Evolutionary conservation across 768 basidiomycete species (phyloP).

Genomic region (Lepiota brunneoincarnata): DNA sequence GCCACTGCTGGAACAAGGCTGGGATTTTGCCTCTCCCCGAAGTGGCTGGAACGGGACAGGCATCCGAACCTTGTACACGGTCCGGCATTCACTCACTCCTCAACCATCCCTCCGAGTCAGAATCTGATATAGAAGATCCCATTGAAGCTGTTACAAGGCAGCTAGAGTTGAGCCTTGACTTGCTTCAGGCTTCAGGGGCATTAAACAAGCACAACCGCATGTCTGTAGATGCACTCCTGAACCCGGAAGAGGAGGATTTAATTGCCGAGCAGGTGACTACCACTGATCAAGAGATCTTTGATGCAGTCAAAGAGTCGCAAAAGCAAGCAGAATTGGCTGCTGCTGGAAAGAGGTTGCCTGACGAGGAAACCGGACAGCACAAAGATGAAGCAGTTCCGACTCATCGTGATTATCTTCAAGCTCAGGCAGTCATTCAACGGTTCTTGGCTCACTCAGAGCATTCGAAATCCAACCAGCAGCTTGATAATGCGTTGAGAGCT

Average conservation of each 20-base stretch:
- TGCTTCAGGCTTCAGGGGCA: constrained; percentile 15
- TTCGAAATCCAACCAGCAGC: background rate
- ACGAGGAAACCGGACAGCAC: no score
- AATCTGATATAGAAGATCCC: constrained; percentile 16
- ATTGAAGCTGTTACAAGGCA: constrained; percentile 14
- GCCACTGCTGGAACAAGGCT: constrained; percentile 29
- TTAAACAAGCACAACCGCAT: constrained; percentile 21
- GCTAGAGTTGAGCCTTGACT: constrained; percentile 10
- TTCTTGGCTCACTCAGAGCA: background rate
- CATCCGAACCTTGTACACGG: background rate
- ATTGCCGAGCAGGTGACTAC: no score
- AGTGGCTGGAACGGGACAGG: no score
- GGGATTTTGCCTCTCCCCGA: constrained; percentile 19
- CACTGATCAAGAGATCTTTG: background rate
- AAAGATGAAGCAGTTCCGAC: background rate
- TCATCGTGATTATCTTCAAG: background rate
- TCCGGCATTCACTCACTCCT: background rate
- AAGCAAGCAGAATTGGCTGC: background rate
- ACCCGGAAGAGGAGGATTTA: background rate
- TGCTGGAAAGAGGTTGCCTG: background rate
- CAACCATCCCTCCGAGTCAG: constrained; percentile 20
- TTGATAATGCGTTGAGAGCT: background rate
- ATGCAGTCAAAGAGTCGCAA: background rate
- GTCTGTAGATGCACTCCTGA: constrained; percentile 4
- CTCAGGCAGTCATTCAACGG: background rate